Evolutionary conservation across 768 basidiomycete genomes (phyloP).

Genomic region (Pholiota microspora): DNA sequence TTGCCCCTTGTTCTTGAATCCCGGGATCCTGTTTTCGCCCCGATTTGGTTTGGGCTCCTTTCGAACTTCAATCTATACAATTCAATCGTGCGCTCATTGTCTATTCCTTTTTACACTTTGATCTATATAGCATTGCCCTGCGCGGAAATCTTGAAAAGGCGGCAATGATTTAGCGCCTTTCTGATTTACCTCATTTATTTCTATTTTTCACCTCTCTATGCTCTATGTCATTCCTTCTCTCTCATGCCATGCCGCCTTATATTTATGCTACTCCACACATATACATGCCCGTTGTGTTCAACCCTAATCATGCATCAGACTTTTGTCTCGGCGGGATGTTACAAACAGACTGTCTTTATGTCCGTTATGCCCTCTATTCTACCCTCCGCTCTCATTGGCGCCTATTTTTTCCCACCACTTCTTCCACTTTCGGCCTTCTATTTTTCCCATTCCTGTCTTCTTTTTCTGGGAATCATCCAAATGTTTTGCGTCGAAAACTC

Average conservation of each 20-base stretch:
- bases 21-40: conserved; percentile 7
- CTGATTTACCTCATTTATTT: conserved; percentile 9
- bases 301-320: neutral
- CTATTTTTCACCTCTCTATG: no score
- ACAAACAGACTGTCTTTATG: neutral
- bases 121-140: conserved; percentile 58
- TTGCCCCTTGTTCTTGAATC: conserved; percentile 5
- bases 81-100: conserved; percentile 30
- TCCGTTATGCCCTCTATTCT: neutral
- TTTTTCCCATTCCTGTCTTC: conserved; percentile 9
- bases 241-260: neutral
- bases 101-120: conserved; percentile 25
- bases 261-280: neutral
- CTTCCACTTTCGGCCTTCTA: conserved; percentile 17
- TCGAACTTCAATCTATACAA: conserved; percentile 1
- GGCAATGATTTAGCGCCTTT: conserved; percentile 29
- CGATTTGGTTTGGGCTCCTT: conserved; percentile 5
- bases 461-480: conserved; percentile 14
- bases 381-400: neutral
- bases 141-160: conserved; percentile 64
- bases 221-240: neutral
- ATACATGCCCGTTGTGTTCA: neutral
- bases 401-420: conserved; percentile 4
- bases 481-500: neutral
- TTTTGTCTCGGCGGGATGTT: neutral